These are phyloP conservation scores for Beauveria rudraprayagi DNA, from an alignment of 2,329 filamentous ascomycete genomes.

Conservation along the genomic window DNA sequence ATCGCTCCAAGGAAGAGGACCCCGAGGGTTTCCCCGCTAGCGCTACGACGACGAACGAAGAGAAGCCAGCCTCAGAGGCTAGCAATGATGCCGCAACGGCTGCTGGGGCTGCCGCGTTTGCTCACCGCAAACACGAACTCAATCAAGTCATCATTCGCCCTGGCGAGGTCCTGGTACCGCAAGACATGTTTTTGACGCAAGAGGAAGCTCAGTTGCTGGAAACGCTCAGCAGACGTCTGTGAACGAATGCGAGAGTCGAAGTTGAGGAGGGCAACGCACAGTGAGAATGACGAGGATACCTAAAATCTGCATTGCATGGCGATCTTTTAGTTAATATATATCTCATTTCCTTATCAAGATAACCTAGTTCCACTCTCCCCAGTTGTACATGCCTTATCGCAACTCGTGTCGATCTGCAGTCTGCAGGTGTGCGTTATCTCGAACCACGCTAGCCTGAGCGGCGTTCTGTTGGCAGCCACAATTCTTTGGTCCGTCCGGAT, in stretches of 20 bases:
- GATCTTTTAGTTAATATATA: conserved; percentile 1
- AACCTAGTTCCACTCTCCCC: background rate
- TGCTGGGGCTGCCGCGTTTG: background rate
- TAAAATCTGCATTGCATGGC: background rate
- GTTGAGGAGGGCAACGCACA: no score
- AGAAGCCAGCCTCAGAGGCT: background rate
- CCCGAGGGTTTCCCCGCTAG: background rate
- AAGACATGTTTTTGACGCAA: conserved; percentile 28
- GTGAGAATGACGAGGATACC: background rate
- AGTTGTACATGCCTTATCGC: background rate
- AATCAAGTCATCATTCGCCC: conserved; percentile 28
- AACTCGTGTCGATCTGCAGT: background rate
- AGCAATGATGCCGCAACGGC: conserved; percentile 13
- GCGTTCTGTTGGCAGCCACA: background rate
- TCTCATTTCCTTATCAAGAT: conserved; percentile 4
- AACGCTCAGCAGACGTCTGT: conserved; percentile 27
- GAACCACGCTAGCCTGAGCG: background rate
- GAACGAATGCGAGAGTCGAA: background rate
- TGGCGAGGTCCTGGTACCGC: conserved; percentile 26
- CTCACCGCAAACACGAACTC: conserved; percentile 12
- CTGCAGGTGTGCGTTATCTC: background rate
- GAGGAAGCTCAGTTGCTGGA: conserved; percentile 30
- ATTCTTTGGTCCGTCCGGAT: no score
- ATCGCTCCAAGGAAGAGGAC: conserved; percentile 7
- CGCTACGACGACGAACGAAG: background rate